These are phyloP conservation scores for Dianthus caryophyllus DNA, from an alignment of 148 eudicot species.

Conservation along the genomic window DNA sequence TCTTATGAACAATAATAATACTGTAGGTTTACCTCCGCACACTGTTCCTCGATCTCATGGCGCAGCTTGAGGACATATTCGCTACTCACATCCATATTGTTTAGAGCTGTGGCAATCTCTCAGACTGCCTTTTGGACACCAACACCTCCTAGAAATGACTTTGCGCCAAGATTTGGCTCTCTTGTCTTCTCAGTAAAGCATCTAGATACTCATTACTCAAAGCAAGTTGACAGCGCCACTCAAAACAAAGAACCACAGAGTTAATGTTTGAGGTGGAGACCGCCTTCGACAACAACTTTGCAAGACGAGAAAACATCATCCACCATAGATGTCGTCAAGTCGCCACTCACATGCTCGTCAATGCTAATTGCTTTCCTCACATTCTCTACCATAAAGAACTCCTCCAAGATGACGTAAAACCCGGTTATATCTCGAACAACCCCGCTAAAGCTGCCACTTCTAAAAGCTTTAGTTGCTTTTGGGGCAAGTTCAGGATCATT, in stretches of 20 bases:
- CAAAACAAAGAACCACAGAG: slow-evolving; percentile 75
- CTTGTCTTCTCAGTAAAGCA: slow-evolving; percentile 85
- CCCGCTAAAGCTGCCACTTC: slow-evolving; percentile 76
- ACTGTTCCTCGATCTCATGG: slow-evolving; percentile 96
- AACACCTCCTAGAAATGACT: slow-evolving; percentile 82
- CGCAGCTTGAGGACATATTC: slow-evolving; percentile 82
- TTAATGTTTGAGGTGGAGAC: slow-evolving; percentile 82
- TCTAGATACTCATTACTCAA: slow-evolving; percentile 81
- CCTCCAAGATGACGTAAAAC: slow-evolving; percentile 87
- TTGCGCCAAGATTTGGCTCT: slow-evolving; percentile 92
- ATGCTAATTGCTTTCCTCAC: slow-evolving; percentile 95
- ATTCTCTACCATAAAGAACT: slow-evolving; percentile 96
- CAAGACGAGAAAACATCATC: slow-evolving; percentile 89
- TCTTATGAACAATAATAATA: neutral
- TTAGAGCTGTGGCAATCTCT: slow-evolving; percentile 83
- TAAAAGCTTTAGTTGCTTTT: slow-evolving; percentile 76
- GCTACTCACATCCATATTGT: slow-evolving; percentile 87
- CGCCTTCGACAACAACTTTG: slow-evolving; percentile 90
- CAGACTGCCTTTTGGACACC: slow-evolving; percentile 88
- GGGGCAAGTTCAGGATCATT: slow-evolving; percentile 83
- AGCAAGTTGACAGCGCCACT: slow-evolving; percentile 74
- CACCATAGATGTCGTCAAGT: slow-evolving; percentile 96
- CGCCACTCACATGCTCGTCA: slow-evolving; percentile 76
- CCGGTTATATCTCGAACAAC: slow-evolving; percentile 82
- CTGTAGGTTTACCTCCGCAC: slow-evolving; percentile 60